Base-by-base conservation (phyloP, 768 basidiomycete genomes). In the Panaeolus papilionaceus region DNA sequence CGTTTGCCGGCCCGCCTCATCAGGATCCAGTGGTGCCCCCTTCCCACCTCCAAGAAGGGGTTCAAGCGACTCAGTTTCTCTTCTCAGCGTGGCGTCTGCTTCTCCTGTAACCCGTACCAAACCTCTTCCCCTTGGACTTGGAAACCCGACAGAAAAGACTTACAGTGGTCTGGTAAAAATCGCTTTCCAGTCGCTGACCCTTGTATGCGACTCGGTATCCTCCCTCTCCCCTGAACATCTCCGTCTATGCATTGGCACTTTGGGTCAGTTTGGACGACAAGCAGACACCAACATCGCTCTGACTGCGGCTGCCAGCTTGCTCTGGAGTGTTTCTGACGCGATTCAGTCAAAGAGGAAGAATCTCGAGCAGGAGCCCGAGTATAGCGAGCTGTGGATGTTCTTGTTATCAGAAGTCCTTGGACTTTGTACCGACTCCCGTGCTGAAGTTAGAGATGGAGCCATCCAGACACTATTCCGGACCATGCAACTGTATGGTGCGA, bases 311-410 rank as follows among this genome's bases (percentile, higher is more conserved):
- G 95, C 95, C 67, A 95, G 94, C 64, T 80, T 98, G 2, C 82
- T 99, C 4, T 99, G 97, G 97, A 92, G 93, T 68, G 93, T 99
- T 0, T 98, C 96, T 0, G 97, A 99, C 75, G 92, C 94, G 1
- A 94, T 99, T 40, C 95, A 97, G 73, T 87, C 91, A 7, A 92
- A 94, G 74, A 86, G 93, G 23, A 90, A 90, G 71, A 80, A 84
- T 66, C 78, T 78, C 4, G 84, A 86, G 44, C 86, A 88, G 66
- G 86, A 89, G 70, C 90, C 89, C 0, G 88, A 90, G 71, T 95
- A 94, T 73, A 94, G 90, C 73, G 87, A 88, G 2, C 79, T 98
- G n/a, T 99, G 97, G 97, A 94, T 98, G 88, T 92, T 90, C 78
- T 86, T 98, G 5, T 81, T 99, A 2, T 81, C 89, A 6, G 93